Evolutionary conservation across 306 rosid genomes (phyloP).

Genomic region (Prunus fruticosa): DNA sequence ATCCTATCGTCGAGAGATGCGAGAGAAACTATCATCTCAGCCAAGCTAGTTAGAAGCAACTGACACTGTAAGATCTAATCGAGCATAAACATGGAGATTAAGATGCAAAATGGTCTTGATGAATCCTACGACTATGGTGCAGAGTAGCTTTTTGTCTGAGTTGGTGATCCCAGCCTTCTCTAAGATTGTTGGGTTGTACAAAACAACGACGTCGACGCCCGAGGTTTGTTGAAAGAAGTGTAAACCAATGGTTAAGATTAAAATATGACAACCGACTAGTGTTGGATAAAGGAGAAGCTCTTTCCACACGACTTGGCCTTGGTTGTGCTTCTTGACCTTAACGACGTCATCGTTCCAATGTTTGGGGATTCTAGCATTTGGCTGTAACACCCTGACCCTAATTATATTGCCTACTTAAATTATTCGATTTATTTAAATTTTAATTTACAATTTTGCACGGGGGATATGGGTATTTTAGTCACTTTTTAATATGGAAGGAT

Average conservation of each 20-base stretch:
- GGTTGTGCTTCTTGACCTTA: constrained; percentile 19
- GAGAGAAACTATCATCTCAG: constrained; percentile 54
- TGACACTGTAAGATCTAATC: constrained; percentile 66
- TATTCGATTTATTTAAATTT: too few relatives aligned
- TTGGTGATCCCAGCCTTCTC: constrained; percentile 51
- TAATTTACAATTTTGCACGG: too few relatives aligned
- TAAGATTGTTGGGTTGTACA: constrained; percentile 69
- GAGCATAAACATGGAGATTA: constrained; percentile 58
- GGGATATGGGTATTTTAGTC: too few relatives aligned
- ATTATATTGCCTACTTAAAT: too few relatives aligned
- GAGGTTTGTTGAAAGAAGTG: constrained; percentile 79
- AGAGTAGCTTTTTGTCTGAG: constrained; percentile 28
- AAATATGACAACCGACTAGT: constrained; percentile 56
- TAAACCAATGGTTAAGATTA: constrained; percentile 50
- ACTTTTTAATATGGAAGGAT: too few relatives aligned
- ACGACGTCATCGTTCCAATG: constrained; percentile 50
- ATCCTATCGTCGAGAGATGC: constrained; percentile 20
- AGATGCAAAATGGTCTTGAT: constrained; percentile 50
- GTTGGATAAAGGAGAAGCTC: constrained; percentile 57
- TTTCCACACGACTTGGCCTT: constrained; percentile 69
- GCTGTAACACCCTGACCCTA: too few relatives aligned
- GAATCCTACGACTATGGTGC: constrained; percentile 74
- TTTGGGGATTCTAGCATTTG: constrained; percentile 59
- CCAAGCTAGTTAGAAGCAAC: constrained; percentile 50
- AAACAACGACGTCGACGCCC: constrained; percentile 71